A percentile compares a stretch with the other conserved stretches of the same genome.
phyloP scores from a whole-genome alignment of 1,284 basidiomycete genomes.

The Phellopilus nigrolimitatus region DNA sequence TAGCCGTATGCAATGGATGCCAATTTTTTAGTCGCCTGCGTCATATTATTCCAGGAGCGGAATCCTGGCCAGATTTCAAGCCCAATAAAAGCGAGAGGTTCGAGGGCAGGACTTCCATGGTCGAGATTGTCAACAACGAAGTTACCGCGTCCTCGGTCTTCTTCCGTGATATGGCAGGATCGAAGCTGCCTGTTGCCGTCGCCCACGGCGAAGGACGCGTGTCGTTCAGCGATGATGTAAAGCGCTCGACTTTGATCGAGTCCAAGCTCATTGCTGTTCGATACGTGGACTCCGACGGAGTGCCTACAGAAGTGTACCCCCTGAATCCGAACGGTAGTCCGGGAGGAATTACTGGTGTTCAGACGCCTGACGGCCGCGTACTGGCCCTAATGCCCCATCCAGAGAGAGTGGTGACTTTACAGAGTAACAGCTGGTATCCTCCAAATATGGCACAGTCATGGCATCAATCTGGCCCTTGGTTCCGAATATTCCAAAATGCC shows the following conservation, averaged over 20 bases:
- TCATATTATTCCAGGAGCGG: slow-evolving; percentile 84
- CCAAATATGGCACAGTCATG: slow-evolving; percentile 48
- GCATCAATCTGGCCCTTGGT: slow-evolving; percentile 86
- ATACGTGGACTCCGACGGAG: slow-evolving; percentile 70
- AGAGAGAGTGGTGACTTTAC: slow-evolving; percentile 71
- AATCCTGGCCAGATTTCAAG: slow-evolving; percentile 90
- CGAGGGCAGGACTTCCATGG: slow-evolving; percentile 81
- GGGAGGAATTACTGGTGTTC: slow-evolving; percentile 84
- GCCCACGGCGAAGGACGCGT: slow-evolving; percentile 96
- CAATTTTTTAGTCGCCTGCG: slow-evolving; percentile 91
- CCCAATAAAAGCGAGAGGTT: slow-evolving; percentile 86
- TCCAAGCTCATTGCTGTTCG: slow-evolving; percentile 62
- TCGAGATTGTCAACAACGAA: slow-evolving; percentile 64
- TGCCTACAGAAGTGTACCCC: slow-evolving; percentile 77
- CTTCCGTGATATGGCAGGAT: slow-evolving; percentile 83
- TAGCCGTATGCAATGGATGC: slow-evolving; percentile 98
- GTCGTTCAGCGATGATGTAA: slow-evolving; percentile 50
- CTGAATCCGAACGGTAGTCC: slow-evolving; percentile 94
- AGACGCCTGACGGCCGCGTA: slow-evolving; percentile 82
- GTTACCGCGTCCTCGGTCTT: slow-evolving; percentile 71
- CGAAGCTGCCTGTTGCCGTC: slow-evolving; percentile 86
- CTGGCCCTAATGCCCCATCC: slow-evolving; percentile 97
- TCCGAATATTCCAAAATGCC: slow-evolving; percentile 93
- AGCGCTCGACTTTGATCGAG: slow-evolving; percentile 40
- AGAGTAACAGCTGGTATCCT: slow-evolving; percentile 87